These are phyloP conservation scores for Lyophyllum semitale DNA, from an alignment of 768 basidiomycete species.

Conservation along the genomic window DNA sequence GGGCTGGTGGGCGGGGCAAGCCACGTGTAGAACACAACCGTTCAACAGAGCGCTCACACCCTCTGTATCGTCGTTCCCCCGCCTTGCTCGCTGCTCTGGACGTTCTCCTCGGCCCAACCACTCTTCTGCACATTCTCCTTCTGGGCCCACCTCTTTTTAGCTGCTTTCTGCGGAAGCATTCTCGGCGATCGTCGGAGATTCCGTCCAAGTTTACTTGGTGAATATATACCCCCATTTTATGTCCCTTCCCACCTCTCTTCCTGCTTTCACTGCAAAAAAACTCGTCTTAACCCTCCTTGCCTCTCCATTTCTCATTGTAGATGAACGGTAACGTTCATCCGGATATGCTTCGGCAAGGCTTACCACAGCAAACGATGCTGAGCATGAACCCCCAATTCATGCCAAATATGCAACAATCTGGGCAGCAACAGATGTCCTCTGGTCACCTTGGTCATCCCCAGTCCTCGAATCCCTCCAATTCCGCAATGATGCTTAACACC, in stretches of 20 bases:
- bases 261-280: slow-evolving; percentile 17
- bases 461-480: slow-evolving; percentile 29
- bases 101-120: slow-evolving; percentile 19
- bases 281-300: slow-evolving; percentile 11
- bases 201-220: slow-evolving; percentile 17
- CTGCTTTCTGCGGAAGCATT: slow-evolving; percentile 6
- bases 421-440: slow-evolving; percentile 29
- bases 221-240: slow-evolving; percentile 19
- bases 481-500: slow-evolving; percentile 41
- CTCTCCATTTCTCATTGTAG: slow-evolving; percentile 10
- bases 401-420: slow-evolving; percentile 39
- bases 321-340: slow-evolving; percentile 54
- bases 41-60: slow-evolving; percentile 27
- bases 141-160: slow-evolving; percentile 14
- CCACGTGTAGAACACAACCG: slow-evolving; percentile 41
- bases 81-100: slow-evolving; percentile 17
- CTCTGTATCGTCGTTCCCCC: slow-evolving; percentile 18
- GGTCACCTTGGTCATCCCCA: slow-evolving; percentile 34
- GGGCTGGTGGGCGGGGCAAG: slow-evolving; percentile 22
- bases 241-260: slow-evolving; percentile 6
- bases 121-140: slow-evolving; percentile 10
- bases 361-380: slow-evolving; percentile 39
- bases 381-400: slow-evolving; percentile 33
- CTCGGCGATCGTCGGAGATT: slow-evolving; percentile 24
- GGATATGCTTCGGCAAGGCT: slow-evolving; percentile 50